phyloP scores from a whole-genome alignment of 2,329 filamentous ascomycete genomes.

The Colletotrichum zoysiae region DNA sequence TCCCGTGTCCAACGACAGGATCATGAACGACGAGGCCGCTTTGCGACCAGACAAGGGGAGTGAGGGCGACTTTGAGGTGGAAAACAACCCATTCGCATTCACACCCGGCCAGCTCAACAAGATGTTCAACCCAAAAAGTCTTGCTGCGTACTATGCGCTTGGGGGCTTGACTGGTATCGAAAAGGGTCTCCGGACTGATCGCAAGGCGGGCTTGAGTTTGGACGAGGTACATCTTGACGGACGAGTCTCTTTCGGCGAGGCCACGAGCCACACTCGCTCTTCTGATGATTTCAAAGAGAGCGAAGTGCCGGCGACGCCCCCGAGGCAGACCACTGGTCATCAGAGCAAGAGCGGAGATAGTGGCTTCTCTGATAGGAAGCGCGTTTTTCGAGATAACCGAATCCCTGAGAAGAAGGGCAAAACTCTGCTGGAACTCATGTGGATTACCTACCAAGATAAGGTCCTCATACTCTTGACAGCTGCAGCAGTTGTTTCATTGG shows the following conservation, averaged over 20 bases:
- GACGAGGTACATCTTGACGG: conserved; percentile 79
- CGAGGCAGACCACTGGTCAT: conserved; percentile 4
- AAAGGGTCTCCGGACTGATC: conserved; percentile 80
- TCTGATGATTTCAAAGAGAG: conserved; percentile 38
- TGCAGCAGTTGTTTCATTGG: conserved; percentile 79
- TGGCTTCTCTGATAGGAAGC: conserved; percentile 73
- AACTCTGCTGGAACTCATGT: conserved; percentile 78
- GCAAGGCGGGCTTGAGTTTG: conserved; percentile 78
- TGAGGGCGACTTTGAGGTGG: conserved; percentile 80
- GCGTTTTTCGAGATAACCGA: conserved; percentile 79
- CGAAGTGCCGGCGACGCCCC: conserved; percentile 8
- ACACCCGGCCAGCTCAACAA: conserved; percentile 87
- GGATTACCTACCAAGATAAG: conserved; percentile 89
- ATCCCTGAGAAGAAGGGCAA: conserved; percentile 82
- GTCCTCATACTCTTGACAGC: conserved; percentile 79
- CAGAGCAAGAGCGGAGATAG: conserved; percentile 44
- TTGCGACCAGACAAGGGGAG: conserved; percentile 81
- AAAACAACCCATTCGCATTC: conserved; percentile 88
- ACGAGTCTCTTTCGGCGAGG: conserved; percentile 79
- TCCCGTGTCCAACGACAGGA: conserved; percentile 62
- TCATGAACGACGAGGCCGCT: conserved; percentile 76
- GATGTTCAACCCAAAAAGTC: conserved; percentile 88
- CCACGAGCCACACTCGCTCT: conserved; percentile 53
- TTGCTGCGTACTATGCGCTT: conserved; percentile 83
- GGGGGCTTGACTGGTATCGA: conserved; percentile 84